Evolutionary conservation across 2,329 filamentous ascomycete genomes (phyloP).

Genomic region (Alternaria gansuensis): DNA sequence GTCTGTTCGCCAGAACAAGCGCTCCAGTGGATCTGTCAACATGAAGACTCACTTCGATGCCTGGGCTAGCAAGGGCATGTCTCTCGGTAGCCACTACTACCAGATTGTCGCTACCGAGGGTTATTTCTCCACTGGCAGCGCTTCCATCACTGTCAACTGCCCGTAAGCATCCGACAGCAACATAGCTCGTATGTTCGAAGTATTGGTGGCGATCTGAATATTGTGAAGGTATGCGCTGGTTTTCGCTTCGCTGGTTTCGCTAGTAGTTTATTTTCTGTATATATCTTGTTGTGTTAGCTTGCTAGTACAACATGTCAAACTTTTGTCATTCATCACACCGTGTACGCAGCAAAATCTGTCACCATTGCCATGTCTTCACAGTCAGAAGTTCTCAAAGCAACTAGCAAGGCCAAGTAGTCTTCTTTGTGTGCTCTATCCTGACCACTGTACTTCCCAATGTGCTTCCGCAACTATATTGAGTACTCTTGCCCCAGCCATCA

Average conservation of each 20-base stretch:
- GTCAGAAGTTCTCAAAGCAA: neutral
- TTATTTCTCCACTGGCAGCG: conserved; percentile 60
- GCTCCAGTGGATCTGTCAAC: conserved; percentile 43
- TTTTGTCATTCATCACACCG: neutral
- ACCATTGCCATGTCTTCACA: neutral
- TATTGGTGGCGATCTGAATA: neutral
- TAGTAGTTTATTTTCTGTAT: conserved; percentile 10
- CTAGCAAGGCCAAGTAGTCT: neutral
- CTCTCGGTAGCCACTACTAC: conserved; percentile 46
- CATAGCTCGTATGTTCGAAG: neutral
- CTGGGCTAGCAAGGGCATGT: conserved; percentile 47
- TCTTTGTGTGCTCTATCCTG: neutral
- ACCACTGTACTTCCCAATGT: conserved; percentile 16
- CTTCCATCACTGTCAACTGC: conserved; percentile 59
- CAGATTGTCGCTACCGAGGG: conserved; percentile 55
- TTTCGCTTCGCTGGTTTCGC: neutral
- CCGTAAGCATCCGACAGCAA: conserved; percentile 24
- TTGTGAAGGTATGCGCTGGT: neutral
- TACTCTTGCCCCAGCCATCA: conserved; percentile 21
- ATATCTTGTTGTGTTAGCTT: conserved; percentile 13
- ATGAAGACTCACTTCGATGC: conserved; percentile 49
- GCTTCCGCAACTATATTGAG: conserved; percentile 20
- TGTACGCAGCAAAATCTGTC: neutral
- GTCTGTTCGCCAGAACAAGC: conserved; percentile 50
- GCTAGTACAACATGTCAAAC: conserved; percentile 15